These are phyloP conservation scores for Geosmithia flava DNA, from an alignment of 2,329 filamentous ascomycete genomes.

Conservation along the genomic window DNA sequence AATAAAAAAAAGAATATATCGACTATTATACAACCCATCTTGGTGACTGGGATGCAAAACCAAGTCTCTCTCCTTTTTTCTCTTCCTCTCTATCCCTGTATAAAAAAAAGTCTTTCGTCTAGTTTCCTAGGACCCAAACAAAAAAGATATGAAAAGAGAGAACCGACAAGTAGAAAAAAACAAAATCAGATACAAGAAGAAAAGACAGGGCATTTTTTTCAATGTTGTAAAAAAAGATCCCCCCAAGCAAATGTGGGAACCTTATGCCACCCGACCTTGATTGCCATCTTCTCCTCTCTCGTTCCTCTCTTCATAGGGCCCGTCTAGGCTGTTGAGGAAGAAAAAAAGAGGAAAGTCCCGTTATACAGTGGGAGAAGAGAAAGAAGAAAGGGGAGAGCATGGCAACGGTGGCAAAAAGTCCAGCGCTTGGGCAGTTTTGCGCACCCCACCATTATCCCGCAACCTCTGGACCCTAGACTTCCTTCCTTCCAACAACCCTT, in stretches of 20 bases:
- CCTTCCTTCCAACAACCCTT: background rate
- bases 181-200: too few species aligned
- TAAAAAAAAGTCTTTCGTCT: constrained; percentile 1
- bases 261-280: too few species aligned
- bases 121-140: background rate
- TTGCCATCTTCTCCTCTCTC: too few species aligned
- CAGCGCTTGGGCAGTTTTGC: background rate
- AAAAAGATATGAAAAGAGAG: too few species aligned
- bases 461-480: background rate
- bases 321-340: too few species aligned
- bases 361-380: background rate
- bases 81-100: constrained; percentile 8
- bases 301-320: too few species aligned
- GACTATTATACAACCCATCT: constrained; percentile 16
- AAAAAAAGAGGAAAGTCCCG: background rate
- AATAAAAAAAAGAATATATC: constrained; percentile 7
- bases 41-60: constrained; percentile 4
- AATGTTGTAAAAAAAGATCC: too few species aligned
- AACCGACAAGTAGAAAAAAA: too few species aligned
- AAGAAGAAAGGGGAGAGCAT: background rate
- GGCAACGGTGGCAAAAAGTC: background rate
- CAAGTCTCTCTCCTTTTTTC: constrained; percentile 7
- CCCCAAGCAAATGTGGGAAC: too few species aligned
- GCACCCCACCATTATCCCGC: background rate
- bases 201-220: too few species aligned